Base-by-base conservation (phyloP, 208 protist species). In the Tritrichomonas foetus region DNA sequence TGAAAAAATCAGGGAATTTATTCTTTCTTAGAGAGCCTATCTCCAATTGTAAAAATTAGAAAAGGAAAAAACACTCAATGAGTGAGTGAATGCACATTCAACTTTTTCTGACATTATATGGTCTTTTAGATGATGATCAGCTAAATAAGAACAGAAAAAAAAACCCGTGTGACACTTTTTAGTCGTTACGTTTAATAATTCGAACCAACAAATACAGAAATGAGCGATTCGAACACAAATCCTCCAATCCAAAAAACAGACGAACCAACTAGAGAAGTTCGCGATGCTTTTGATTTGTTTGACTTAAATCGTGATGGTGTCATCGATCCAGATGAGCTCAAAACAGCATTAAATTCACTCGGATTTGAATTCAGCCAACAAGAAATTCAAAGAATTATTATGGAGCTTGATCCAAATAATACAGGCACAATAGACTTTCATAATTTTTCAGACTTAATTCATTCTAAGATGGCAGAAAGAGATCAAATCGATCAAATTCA, bases 221-320 rank as follows among this genome's bases (percentile, higher is more conserved):
- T 61, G 53, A 61, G 11, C 16, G 53, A 61, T 61, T 16, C 53
- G 16, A 61, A 5, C 16, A 16, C 53, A 22, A 16, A 5, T 5
- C 53, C 5, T 22, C 53, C 53, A 22, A 16, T 16, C 5, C 97
- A 99, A 95, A 96, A 99, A 39, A 99, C 97, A 14, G 98, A 99
- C 94, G 98, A 99, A 96, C 98, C 99, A 96, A 97, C 98, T 93
- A 97, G 98, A 95, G 98, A 99, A 96, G 99, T 99, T 89, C 97
- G 98, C 50, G 98, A 99, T 96, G 98, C 98, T 1, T 99, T 99
- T 95, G 98, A 99, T 94, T 96, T 99, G n/a, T 99, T 99, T 95
- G 98, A 96, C 66, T 96, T 95, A 25, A 95, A 96, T 94, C 94
- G 95, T n/a, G 66, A 75, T 57, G 97, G 97, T 27, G 95, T 95